These are phyloP conservation scores for Beauveria sp. DNA, from an alignment of 2,329 filamentous ascomycete genomes.

Conservation along the genomic window DNA sequence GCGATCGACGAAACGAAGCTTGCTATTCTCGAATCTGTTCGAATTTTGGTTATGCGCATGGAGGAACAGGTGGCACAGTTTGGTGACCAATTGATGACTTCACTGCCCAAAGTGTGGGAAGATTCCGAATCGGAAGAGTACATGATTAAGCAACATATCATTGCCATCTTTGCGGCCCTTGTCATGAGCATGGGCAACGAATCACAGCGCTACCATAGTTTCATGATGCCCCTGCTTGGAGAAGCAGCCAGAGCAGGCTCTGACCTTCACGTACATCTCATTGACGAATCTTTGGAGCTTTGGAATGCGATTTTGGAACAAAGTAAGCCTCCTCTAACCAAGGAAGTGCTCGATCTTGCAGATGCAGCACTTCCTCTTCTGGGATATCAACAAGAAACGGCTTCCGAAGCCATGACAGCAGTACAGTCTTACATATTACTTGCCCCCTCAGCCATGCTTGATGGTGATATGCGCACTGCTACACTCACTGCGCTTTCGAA, in stretches of 20 bases:
- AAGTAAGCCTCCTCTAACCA: constrained; percentile 52
- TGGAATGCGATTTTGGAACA: constrained; percentile 71
- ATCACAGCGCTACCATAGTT: constrained; percentile 68
- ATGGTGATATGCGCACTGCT: constrained; percentile 44
- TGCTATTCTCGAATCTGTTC: constrained; percentile 79
- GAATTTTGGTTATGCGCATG: constrained; percentile 71
- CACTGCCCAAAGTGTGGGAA: constrained; percentile 78
- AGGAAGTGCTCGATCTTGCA: constrained; percentile 55
- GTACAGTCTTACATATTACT: constrained; percentile 64
- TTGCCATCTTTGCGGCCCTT: constrained; percentile 76
- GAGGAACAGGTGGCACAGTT: constrained; percentile 62
- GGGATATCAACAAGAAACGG: constrained; percentile 56
- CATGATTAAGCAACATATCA: constrained; percentile 87
- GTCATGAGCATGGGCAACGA: constrained; percentile 77
- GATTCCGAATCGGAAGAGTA: constrained; percentile 72
- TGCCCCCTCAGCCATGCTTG: constrained; percentile 58
- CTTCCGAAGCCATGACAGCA: constrained; percentile 54
- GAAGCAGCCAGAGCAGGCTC: constrained; percentile 73
- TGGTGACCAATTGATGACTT: constrained; percentile 73
- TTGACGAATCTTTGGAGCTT: constrained; percentile 86
- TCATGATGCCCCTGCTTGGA: constrained; percentile 75
- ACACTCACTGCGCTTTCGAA: constrained; percentile 42
- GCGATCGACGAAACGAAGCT: constrained; percentile 84
- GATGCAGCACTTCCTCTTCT: constrained; percentile 59
- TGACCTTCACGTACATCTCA: constrained; percentile 68